These are phyloP conservation scores for Paxillus ammoniavirescens DNA, from an alignment of 768 basidiomycete species.

Conservation along the genomic window DNA sequence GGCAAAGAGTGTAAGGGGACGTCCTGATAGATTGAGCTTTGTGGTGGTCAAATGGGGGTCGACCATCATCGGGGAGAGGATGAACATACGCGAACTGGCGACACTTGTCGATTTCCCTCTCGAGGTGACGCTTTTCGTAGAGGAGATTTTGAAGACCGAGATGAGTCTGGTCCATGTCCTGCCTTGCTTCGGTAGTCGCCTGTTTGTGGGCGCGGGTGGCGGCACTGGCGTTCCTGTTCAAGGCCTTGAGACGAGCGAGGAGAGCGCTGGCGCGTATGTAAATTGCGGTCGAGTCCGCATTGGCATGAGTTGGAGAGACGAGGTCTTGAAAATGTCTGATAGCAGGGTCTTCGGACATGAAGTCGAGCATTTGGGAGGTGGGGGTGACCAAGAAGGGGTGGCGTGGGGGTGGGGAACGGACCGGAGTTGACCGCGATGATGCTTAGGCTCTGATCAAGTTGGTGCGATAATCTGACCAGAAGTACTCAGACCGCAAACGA, in stretches of 20 bases:
- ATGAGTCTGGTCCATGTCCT: conserved; percentile 89
- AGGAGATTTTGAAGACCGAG: conserved; percentile 83
- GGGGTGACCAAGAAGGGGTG: background rate
- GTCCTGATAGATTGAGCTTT: conserved; percentile 86
- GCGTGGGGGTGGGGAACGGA: conserved; percentile 1
- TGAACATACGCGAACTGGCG: conserved; percentile 81
- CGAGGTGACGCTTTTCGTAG: conserved; percentile 87
- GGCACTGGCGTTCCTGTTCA: conserved; percentile 73
- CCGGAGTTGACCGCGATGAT: conserved; percentile 6
- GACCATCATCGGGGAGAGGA: background rate
- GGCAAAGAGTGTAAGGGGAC: conserved; percentile 69
- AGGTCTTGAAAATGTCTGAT: conserved; percentile 65
- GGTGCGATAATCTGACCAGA: background rate
- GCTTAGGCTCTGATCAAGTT: no score
- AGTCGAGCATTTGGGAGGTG: conserved; percentile 1
- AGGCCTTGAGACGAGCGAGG: conserved; percentile 73
- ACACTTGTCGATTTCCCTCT: conserved; percentile 91
- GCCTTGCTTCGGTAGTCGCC: conserved; percentile 69
- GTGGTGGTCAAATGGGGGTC: background rate
- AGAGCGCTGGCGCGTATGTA: conserved; percentile 73
- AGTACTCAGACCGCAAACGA: background rate
- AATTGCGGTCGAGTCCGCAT: conserved; percentile 39
- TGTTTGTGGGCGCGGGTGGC: conserved; percentile 71
- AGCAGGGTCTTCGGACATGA: conserved; percentile 45
- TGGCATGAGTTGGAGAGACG: conserved; percentile 50